These are phyloP conservation scores for Teratosphaeria zuluensis DNA, from an alignment of 2,329 filamentous ascomycete species.

Conservation along the genomic window DNA sequence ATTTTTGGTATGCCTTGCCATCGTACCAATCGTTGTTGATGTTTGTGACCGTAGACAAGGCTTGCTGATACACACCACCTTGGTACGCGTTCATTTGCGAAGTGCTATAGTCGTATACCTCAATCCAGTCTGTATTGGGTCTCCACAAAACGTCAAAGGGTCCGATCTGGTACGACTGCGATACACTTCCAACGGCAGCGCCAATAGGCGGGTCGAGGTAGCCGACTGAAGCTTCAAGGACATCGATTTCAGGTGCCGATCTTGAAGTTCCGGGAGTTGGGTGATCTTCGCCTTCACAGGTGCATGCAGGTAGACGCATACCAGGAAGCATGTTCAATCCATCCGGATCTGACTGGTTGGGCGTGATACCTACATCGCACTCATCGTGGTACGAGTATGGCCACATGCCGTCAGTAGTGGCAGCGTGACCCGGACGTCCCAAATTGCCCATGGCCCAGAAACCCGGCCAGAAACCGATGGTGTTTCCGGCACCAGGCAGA, in stretches of 20 bases:
- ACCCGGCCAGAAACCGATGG: slow-evolving; percentile 63
- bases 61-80: slow-evolving; percentile 54
- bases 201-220: slow-evolving; percentile 41
- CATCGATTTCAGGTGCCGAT: slow-evolving; percentile 63
- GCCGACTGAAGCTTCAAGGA: slow-evolving; percentile 56
- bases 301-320: slow-evolving; percentile 60
- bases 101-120: slow-evolving; percentile 52
- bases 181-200: slow-evolving; percentile 48
- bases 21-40: slow-evolving; percentile 60
- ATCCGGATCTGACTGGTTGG: slow-evolving; percentile 59
- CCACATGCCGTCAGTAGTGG: slow-evolving; percentile 64
- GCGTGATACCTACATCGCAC: slow-evolving; percentile 61
- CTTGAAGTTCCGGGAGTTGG: slow-evolving; percentile 56
- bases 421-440: slow-evolving; percentile 57
- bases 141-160: slow-evolving; percentile 64
- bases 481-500: slow-evolving; percentile 56
- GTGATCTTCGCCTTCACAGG: slow-evolving; percentile 55
- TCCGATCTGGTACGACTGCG: slow-evolving; percentile 57
- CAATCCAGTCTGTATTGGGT: slow-evolving; percentile 49
- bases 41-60: slow-evolving; percentile 50
- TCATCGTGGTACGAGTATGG: slow-evolving; percentile 61
- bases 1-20: slow-evolving; percentile 52
- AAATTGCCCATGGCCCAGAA: slow-evolving; percentile 70
- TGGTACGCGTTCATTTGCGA: slow-evolving; percentile 52
- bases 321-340: slow-evolving; percentile 59